Conservation (phyloP, 805 yeast species). For the Zygoascus flipseniorum region DNA sequence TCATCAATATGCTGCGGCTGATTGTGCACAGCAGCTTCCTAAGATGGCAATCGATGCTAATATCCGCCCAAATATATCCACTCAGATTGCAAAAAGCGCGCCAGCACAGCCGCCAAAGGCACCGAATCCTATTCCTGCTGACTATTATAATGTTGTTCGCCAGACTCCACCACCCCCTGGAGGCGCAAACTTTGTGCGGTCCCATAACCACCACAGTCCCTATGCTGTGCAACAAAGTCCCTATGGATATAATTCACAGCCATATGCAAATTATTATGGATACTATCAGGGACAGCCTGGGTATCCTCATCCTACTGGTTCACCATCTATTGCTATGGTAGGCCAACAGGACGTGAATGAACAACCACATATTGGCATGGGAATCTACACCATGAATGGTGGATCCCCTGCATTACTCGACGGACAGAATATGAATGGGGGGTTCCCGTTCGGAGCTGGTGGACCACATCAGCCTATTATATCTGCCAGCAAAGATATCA, state of each 20-base stretch:
- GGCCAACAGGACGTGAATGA: background rate
- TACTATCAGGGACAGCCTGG: background rate
- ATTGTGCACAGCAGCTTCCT: background rate
- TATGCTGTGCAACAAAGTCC: background rate
- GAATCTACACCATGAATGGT: background rate
- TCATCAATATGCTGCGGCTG: background rate
- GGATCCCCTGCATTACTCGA: background rate
- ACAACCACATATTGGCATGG: background rate
- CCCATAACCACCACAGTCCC: background rate
- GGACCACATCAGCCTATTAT: conserved; percentile 7
- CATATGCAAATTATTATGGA: background rate
- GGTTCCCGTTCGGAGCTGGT: background rate
- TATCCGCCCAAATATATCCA: background rate
- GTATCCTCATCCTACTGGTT: background rate
- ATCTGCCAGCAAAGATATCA: conserved; percentile 15
- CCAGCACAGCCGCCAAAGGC: too few species aligned
- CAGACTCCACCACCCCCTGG: background rate
- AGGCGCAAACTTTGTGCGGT: background rate
- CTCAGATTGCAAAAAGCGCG: background rate
- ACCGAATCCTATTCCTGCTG: background rate
- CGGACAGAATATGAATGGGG: background rate
- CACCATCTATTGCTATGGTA: background rate
- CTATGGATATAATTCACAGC: background rate
- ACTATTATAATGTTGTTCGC: background rate
- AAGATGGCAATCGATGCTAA: background rate